phyloP scores from a whole-genome alignment of 1,139 yeast species.

The Taphrina pruni region DNA sequence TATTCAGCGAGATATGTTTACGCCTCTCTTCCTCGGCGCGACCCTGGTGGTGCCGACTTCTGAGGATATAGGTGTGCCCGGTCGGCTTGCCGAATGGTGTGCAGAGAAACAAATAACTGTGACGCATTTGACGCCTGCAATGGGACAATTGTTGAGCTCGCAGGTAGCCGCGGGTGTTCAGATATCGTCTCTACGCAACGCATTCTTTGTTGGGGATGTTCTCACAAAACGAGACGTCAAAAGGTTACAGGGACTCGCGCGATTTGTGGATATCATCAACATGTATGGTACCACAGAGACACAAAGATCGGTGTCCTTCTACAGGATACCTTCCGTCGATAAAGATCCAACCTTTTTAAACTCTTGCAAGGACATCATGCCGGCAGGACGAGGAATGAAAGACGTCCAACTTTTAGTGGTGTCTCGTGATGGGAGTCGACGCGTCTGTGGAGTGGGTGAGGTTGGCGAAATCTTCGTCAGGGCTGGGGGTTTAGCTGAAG shows the following conservation, averaged over 20 bases:
- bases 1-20: constrained; percentile 97
- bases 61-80: constrained; percentile 98
- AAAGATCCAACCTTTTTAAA: constrained; percentile 75
- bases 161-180: constrained; percentile 78
- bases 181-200: constrained; percentile 87
- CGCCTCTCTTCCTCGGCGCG: constrained; percentile 96
- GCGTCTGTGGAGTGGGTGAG: constrained; percentile 97
- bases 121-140: constrained; percentile 97
- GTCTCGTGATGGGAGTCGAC: constrained; percentile 82
- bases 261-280: constrained; percentile 86
- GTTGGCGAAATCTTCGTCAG: constrained; percentile 98
- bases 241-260: constrained; percentile 87
- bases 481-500: constrained; percentile 97
- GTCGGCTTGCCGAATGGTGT: constrained; percentile 97
- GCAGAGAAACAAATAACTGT: constrained; percentile 87
- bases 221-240: constrained; percentile 95
- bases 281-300: constrained; percentile 99
- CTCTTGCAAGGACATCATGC: constrained; percentile 91
- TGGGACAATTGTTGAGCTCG: constrained; percentile 97
- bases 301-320: constrained; percentile 94
- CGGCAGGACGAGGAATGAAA: constrained; percentile 97
- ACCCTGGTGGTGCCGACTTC: constrained; percentile 89
- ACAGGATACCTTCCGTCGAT: constrained; percentile 77
- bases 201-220: constrained; percentile 97
- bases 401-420: constrained; percentile 94